phyloP scores from a whole-genome alignment of 441 rosid species.

The Pelargonium australe region DNA sequence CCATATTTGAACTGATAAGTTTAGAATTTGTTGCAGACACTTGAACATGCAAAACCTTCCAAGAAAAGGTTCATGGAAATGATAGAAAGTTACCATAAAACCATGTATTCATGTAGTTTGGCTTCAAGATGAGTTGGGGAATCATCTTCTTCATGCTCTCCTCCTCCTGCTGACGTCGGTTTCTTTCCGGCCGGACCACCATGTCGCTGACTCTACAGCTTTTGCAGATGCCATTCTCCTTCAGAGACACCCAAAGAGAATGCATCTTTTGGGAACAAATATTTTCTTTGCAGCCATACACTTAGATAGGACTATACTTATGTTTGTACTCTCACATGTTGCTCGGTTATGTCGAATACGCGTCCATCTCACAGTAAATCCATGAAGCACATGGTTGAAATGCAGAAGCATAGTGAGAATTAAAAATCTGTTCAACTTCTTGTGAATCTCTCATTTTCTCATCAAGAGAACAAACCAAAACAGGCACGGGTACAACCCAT shows the following conservation, averaged over 20 bases:
- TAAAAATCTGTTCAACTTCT: neutral
- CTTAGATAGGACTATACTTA: too few species aligned
- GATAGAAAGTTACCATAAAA: conserved; percentile 28
- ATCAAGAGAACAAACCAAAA: neutral
- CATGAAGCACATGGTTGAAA: too few species aligned
- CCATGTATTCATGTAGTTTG: conserved; percentile 21
- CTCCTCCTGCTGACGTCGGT: conserved; percentile 5
- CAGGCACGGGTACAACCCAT: neutral
- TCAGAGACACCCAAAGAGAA: conserved; percentile 34
- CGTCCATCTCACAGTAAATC: too few species aligned
- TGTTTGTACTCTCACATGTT: too few species aligned
- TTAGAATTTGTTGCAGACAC: neutral
- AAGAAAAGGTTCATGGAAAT: neutral
- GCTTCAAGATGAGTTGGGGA: conserved; percentile 23
- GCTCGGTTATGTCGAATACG: too few species aligned
- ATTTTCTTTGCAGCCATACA: too few species aligned
- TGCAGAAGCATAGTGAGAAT: too few species aligned
- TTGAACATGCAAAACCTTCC: neutral
- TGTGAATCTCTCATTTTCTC: neutral
- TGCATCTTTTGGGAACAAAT: conserved; percentile 17
- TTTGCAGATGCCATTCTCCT: conserved; percentile 36
- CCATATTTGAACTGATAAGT: neutral
- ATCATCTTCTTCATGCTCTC: conserved; percentile 14
- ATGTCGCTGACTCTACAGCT: conserved; percentile 21
- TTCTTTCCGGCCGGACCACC: conserved; percentile 18